A percentile compares a stretch with the other conserved stretches of the same genome.
These are phyloP conservation scores for Pseudogymnoascus pannorum DNA, from an alignment of 2,329 filamentous ascomycete genomes.

Conservation along the genomic window DNA sequence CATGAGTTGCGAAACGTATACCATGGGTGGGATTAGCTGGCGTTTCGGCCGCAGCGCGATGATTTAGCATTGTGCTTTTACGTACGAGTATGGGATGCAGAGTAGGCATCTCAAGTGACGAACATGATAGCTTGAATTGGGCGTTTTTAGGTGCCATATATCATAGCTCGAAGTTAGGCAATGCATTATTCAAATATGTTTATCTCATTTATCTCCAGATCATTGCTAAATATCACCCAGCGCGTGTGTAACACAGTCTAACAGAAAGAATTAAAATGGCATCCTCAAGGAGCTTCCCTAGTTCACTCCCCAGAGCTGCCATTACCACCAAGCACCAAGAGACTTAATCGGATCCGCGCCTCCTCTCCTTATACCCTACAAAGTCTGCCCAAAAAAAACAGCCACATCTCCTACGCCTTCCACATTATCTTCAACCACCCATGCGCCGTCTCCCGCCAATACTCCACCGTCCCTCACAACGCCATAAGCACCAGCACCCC, in stretches of 20 bases:
- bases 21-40: background rate
- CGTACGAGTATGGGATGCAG: background rate
- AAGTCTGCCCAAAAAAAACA: constrained; percentile 43
- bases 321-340: background rate
- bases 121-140: background rate
- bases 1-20: background rate
- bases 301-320: background rate
- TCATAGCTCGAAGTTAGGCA: background rate
- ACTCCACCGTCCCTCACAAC: constrained; percentile 35
- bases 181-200: background rate
- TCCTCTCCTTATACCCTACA: background rate
- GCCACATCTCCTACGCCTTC: constrained; percentile 36
- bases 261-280: background rate
- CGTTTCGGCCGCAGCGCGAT: background rate
- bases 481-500: constrained; percentile 38
- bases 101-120: background rate
- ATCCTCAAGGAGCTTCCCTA: background rate
- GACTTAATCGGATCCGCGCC: background rate
- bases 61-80: background rate
- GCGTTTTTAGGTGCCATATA: background rate
- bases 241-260: background rate
- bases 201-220: background rate
- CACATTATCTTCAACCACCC: constrained; percentile 38
- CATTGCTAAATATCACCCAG: background rate
- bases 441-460: constrained; percentile 40